Evolutionary conservation across 768 basidiomycete genomes (phyloP).

Genomic region (Pluteus cervinus): DNA sequence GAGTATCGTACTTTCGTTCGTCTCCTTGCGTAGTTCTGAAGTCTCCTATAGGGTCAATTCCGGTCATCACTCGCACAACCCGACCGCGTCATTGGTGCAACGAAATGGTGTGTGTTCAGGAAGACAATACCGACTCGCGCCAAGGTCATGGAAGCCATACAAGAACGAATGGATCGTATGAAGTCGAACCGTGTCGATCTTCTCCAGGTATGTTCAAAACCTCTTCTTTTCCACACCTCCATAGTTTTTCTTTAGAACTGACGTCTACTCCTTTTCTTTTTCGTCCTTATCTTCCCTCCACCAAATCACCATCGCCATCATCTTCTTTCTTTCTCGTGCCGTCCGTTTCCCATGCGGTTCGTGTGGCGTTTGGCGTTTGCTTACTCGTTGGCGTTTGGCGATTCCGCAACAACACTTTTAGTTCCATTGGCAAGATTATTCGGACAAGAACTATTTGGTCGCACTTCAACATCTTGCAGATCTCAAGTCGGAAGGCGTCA

Average conservation of each 20-base stretch:
- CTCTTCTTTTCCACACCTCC: not conserved
- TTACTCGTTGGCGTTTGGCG: too few species aligned
- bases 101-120: conserved; percentile 84
- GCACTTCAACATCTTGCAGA: conserved; percentile 48
- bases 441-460: conserved; percentile 34
- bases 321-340: too few species aligned
- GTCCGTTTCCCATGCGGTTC: too few species aligned
- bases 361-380: too few species aligned
- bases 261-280: too few species aligned
- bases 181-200: conserved; percentile 54
- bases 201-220: conserved; percentile 48
- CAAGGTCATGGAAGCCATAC: conserved; percentile 55
- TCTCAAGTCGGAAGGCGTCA: conserved; percentile 52
- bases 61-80: conserved; percentile 36
- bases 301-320: too few species aligned
- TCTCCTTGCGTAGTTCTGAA: too few species aligned
- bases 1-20: conserved; percentile 16
- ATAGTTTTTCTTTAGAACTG: too few species aligned
- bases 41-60: conserved; percentile 60
- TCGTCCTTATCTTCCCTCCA: too few species aligned
- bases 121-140: conserved; percentile 41
- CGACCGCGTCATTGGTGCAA: conserved; percentile 56
- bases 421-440: conserved; percentile 81
- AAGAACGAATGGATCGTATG: conserved; percentile 70
- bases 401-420: conserved; percentile 24